These are phyloP conservation scores for Gracilaria gracilis DNA, from an alignment of 23 red algal genomes.

Conservation along the genomic window DNA sequence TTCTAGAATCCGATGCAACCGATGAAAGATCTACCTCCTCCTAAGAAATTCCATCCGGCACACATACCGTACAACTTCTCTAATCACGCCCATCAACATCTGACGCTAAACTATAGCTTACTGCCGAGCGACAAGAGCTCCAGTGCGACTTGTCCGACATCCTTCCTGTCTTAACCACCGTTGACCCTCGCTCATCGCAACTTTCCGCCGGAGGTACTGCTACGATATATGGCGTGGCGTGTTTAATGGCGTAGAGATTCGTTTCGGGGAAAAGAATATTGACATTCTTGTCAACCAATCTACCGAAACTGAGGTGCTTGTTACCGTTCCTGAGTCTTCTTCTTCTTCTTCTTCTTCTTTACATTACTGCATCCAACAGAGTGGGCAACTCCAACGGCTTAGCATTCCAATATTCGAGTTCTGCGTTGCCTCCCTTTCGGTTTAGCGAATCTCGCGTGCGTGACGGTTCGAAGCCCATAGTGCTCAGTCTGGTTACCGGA, in stretches of 20 bases:
- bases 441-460: conserved; percentile 38
- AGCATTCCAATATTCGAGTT: conserved; percentile 34
- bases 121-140: conserved; percentile 14
- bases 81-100: conserved; percentile 48
- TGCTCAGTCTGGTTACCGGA: conserved; percentile 38
- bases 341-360: background rate
- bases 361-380: conserved; percentile 41
- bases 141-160: conserved; percentile 51
- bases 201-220: conserved; percentile 53
- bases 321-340: conserved; percentile 39
- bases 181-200: conserved; percentile 42
- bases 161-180: conserved; percentile 43
- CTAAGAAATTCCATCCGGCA: conserved; percentile 16
- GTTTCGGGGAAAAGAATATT: conserved; percentile 34
- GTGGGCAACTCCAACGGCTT: conserved; percentile 61
- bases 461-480: background rate
- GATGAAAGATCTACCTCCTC: conserved; percentile 14
- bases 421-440: conserved; percentile 49
- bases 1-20: conserved; percentile 32
- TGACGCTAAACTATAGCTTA: conserved; percentile 56
- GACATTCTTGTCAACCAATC: conserved; percentile 21
- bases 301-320: conserved; percentile 17
- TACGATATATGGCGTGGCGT: conserved; percentile 54
- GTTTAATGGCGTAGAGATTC: conserved; percentile 50
- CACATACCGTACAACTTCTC: conserved; percentile 46